Conservation (phyloP, 305 asterid genomes). For the Caryopteris hybrid region DNA sequence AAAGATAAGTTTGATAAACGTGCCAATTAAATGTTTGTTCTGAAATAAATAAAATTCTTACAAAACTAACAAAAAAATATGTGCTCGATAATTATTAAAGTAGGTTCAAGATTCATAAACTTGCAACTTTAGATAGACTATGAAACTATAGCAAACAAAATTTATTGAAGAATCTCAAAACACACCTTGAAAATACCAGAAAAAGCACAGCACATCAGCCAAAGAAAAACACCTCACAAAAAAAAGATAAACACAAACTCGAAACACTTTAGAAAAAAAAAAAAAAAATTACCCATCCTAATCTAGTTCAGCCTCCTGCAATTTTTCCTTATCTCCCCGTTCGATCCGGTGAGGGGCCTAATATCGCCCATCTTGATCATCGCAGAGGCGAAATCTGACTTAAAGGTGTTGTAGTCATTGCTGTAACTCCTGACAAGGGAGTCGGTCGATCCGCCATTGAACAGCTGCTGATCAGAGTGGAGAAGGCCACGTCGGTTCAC, state of each 20-base stretch:
- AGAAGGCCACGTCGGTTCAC: conserved; percentile 57
- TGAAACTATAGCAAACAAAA: not conserved
- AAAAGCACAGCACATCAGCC: not conserved
- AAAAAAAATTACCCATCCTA: not conserved
- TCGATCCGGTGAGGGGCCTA: conserved; percentile 59
- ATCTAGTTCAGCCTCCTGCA: conserved; percentile 53
- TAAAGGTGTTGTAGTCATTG: conserved; percentile 29
- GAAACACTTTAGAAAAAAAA: not conserved
- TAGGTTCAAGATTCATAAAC: not conserved
- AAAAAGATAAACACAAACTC: not conserved
- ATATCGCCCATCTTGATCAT: conserved; percentile 78
- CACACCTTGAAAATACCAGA: not conserved
- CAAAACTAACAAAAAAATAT: too few relatives aligned
- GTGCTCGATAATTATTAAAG: too few relatives aligned
- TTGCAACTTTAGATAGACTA: too few relatives aligned
- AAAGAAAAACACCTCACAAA: too few relatives aligned
- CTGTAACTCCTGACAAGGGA: conserved; percentile 44
- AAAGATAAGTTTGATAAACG: too few relatives aligned
- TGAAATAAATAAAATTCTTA: too few relatives aligned
- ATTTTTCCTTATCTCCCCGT: conserved; percentile 72
- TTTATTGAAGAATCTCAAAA: not conserved
- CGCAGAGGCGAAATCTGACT: conserved; percentile 44
- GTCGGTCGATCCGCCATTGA: conserved; percentile 64
- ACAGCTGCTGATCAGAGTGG: conserved; percentile 82
- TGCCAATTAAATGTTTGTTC: too few relatives aligned